A percentile compares a stretch with the other conserved stretches of the same genome.
Evolutionary conservation across 805 yeast genomes (phyloP).

Genomic region (Zygotorulaspora chibaensis): DNA sequence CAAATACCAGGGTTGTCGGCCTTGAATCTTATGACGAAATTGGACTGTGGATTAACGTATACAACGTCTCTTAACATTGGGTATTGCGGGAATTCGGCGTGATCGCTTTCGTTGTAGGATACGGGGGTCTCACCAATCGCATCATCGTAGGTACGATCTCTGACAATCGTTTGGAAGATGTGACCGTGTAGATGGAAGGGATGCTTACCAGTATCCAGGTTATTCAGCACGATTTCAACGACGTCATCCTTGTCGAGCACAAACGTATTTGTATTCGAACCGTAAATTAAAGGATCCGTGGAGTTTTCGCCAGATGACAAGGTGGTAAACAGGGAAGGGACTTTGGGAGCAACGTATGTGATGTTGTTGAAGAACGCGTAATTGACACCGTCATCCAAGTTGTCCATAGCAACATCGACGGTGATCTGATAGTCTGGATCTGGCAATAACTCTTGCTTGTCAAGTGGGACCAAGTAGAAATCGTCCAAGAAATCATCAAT

Average conservation of each 20-base stretch:
- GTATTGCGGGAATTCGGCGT: slow-evolving; percentile 54
- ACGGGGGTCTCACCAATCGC: slow-evolving; percentile 50
- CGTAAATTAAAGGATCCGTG: slow-evolving; percentile 54
- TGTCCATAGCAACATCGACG: slow-evolving; percentile 79
- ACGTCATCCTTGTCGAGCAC: slow-evolving; percentile 54
- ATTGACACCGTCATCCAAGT: slow-evolving; percentile 80
- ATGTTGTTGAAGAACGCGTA: slow-evolving; percentile 95
- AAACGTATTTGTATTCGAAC: slow-evolving; percentile 71
- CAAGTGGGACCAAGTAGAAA: slow-evolving; percentile 63
- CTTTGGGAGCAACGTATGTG: slow-evolving; percentile 73
- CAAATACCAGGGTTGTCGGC: slow-evolving; percentile 98
- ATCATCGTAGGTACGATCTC: slow-evolving; percentile 59
- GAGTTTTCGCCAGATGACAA: slow-evolving; percentile 63
- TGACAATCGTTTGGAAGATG: slow-evolving; percentile 72
- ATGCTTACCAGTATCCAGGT: slow-evolving; percentile 86
- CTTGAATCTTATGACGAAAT: slow-evolving; percentile 78
- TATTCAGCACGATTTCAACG: slow-evolving; percentile 79
- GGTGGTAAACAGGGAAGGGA: slow-evolving; percentile 81
- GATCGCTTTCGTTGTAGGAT: slow-evolving; percentile 52
- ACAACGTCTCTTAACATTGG: slow-evolving; percentile 86
- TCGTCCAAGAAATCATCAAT: slow-evolving; percentile 65
- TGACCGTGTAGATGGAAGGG: slow-evolving; percentile 97
- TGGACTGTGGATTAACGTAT: slow-evolving; percentile 77
- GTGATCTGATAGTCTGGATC: slow-evolving; percentile 67
- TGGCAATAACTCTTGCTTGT: slow-evolving; percentile 49